Percentiles rank a stretch among this genome's conserved stretches.
These are phyloP conservation scores for Heterobasidion parviporum DNA, from an alignment of 1,284 basidiomycete genomes.

Conservation along the genomic window DNA sequence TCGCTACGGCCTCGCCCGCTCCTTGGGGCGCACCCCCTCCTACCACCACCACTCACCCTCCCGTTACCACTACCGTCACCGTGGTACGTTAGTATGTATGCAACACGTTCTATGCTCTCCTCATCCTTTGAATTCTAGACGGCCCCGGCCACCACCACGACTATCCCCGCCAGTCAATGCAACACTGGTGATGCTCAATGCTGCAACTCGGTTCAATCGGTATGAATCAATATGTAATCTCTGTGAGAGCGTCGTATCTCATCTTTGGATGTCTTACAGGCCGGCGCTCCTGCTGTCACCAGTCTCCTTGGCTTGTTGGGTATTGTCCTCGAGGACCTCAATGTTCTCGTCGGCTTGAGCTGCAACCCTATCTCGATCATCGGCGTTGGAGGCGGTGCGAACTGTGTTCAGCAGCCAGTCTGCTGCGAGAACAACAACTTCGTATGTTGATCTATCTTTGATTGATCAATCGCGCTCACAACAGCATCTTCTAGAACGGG, in stretches of 20 bases:
- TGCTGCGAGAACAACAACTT: conserved; percentile 23
- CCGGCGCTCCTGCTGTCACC: not conserved
- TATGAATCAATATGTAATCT: not conserved
- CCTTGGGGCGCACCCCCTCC: not conserved
- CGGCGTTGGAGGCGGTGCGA: conserved; percentile 9
- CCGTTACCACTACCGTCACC: not conserved
- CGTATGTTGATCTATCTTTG: conserved; percentile 6
- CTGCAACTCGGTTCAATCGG: conserved; percentile 15
- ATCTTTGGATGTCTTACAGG: not conserved
- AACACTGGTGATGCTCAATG: conserved; percentile 22
- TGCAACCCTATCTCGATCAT: conserved; percentile 16
- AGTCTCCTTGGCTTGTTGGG: conserved; percentile 13
- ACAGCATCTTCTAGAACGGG: conserved; percentile 17
- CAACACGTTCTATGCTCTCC: not conserved
- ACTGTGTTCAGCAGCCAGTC: conserved; percentile 15
- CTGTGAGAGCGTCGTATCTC: not conserved
- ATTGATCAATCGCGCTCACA: not conserved
- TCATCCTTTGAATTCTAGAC: not conserved
- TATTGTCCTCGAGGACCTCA: conserved; percentile 13
- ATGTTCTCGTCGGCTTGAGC: conserved; percentile 16
- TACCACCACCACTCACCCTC: not conserved
- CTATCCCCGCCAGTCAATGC: conserved; percentile 13
- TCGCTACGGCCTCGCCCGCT: conserved; percentile 13
- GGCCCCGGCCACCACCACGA: conserved; percentile 1
- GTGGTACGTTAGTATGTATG: not conserved